These are phyloP conservation scores for Coemansia sp. DNA, from an alignment of 192 early-diverging fungal genomes.

Conservation along the genomic window DNA sequence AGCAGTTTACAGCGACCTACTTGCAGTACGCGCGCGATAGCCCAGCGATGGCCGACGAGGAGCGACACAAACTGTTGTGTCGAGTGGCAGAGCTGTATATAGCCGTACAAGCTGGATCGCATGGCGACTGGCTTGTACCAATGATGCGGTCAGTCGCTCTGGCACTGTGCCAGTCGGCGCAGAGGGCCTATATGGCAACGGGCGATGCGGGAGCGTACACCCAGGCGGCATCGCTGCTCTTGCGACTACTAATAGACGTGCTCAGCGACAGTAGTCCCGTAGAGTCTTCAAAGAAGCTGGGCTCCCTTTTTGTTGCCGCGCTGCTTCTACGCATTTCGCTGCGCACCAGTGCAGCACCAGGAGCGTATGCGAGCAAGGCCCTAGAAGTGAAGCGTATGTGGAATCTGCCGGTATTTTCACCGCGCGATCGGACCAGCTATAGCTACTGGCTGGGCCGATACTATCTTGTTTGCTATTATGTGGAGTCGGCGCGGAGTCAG, in stretches of 20 bases:
- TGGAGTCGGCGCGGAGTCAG: conserved; percentile 39
- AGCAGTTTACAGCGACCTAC: conserved; percentile 38
- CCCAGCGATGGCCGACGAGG: conserved; percentile 7
- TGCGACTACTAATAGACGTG: conserved; percentile 36
- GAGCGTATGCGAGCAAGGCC: conserved; percentile 49
- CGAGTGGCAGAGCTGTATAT: conserved; percentile 32
- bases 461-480: conserved; percentile 44
- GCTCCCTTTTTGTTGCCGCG: conserved; percentile 40
- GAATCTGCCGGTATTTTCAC: conserved; percentile 17
- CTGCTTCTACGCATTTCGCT: conserved; percentile 45
- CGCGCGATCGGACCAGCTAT: conserved; percentile 35
- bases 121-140: conserved; percentile 40
- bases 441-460: conserved; percentile 54
- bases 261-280: conserved; percentile 33
- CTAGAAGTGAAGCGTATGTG: conserved; percentile 31
- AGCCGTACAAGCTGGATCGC: conserved; percentile 16
- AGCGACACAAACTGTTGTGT: conserved; percentile 23
- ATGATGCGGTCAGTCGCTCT: conserved; percentile 31
- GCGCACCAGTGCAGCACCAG: conserved; percentile 39
- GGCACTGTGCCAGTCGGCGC: conserved; percentile 38
- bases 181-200: conserved; percentile 8
- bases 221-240: conserved; percentile 41
- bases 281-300: conserved; percentile 30
- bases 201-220: conserved; percentile 26
- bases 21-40: conserved; percentile 40